A percentile compares a stretch with the other conserved stretches of the same genome.
Evolutionary conservation across 768 basidiomycete species (phyloP).

Genomic region (Hygrophorus pudorinus): DNA sequence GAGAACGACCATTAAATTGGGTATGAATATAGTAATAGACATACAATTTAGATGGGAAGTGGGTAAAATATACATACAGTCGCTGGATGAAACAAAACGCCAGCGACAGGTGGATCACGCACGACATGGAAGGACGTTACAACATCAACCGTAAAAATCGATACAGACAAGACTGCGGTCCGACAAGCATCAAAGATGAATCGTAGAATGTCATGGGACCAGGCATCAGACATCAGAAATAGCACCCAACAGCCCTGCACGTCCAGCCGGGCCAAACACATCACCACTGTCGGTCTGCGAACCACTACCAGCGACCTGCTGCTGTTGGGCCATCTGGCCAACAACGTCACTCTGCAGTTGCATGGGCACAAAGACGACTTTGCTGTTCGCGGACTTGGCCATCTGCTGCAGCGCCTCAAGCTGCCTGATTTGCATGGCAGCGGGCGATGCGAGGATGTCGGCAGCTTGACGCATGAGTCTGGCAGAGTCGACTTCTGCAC

Average conservation of each 20-base stretch:
- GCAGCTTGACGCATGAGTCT: constrained; percentile 96
- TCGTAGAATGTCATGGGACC: too few relatives aligned
- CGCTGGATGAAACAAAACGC: too few relatives aligned
- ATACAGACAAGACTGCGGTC: too few relatives aligned
- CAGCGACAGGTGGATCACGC: too few relatives aligned
- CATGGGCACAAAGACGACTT: constrained; percentile 94
- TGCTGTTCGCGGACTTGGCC: constrained; percentile 81
- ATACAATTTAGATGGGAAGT: too few relatives aligned
- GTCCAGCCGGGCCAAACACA: constrained; percentile 22
- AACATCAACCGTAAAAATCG: too few relatives aligned
- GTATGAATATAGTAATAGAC: too few relatives aligned
- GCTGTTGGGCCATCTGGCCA: constrained; percentile 32
- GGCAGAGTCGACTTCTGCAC: constrained; percentile 92
- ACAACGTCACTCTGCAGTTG: constrained; percentile 70
- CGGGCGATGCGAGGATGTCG: constrained; percentile 87
- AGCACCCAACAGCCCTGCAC: constrained; percentile 43
- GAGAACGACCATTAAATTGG: too few relatives aligned
- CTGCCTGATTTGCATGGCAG: constrained; percentile 97
- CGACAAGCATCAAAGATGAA: too few relatives aligned
- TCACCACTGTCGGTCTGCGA: constrained; percentile 31
- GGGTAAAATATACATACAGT: too few relatives aligned
- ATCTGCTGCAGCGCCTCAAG: constrained; percentile 92
- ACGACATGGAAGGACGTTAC: too few relatives aligned
- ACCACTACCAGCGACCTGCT: constrained; percentile 16
- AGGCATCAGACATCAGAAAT: constrained; percentile 32